Base-by-base conservation (phyloP, 148 eudicot genomes). In the Camellia sinensis region DNA sequence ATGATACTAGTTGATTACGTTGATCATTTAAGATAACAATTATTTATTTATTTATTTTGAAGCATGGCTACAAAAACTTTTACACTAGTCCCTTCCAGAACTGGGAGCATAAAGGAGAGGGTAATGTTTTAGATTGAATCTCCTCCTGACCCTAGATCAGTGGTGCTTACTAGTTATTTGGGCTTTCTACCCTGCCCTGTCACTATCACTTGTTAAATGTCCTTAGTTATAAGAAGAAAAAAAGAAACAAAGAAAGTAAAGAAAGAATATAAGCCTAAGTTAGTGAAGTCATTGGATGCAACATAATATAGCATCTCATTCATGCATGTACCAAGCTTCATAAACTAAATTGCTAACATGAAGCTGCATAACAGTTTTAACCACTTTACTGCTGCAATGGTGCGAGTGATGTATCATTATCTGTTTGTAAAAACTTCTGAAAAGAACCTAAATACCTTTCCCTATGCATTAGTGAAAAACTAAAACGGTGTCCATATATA, bases 391-490 rank as follows among this genome's bases (percentile, higher is more conserved):
- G 44, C 13, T 79, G 77, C 46, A 18, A 64, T 7, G 11, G 13
- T 57, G 15, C 0, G 6, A 54, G 37, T 29, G 37, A 29, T 29
- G 37, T 29, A 29, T 29, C 37, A 29, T 29, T 29, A 29, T 29
- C 37, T 29, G 37, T 0, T 53, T 41, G 56, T 37, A 57, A 57
- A 18, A n/a, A 56, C 7, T 68, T 78, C 3, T 19, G 7, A 60
- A 18, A 74, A 72, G 60, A 21, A 3, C 68, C 29, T 41, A 76
- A 63, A 19, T 75, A 75, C 43, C 21, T 63, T 76, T 60, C 7
- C 45, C 61, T 22, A 54, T 61, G 62, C 63, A 3, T 68, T 64
- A 57, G 18, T 78, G 44, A 70, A 44, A 70, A 3, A 64, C 37
- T 22, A 7, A 62, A 5, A 44, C 15, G 37, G 7, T 64, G 45